These are phyloP conservation scores for Ceratobasidium theobromae DNA, from an alignment of 1,284 basidiomycete species.

Conservation along the genomic window DNA sequence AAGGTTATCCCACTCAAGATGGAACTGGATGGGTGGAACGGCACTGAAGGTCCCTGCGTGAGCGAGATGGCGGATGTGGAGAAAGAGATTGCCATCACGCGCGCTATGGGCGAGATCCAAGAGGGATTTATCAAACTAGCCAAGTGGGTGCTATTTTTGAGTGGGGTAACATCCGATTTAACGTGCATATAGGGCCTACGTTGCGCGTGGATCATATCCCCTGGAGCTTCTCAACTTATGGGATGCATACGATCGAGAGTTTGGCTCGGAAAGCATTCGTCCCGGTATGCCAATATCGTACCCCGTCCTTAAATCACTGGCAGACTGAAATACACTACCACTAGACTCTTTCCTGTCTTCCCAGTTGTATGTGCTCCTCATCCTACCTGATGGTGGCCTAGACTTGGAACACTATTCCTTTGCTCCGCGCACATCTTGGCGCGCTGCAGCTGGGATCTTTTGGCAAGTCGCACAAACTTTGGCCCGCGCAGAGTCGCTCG, in stretches of 20 bases:
- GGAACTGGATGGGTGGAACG: conserved; percentile 43
- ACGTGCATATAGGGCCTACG: conserved; percentile 56
- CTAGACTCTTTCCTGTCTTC: conserved; percentile 69
- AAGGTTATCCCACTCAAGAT: conserved; percentile 80
- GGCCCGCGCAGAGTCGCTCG: conserved; percentile 72
- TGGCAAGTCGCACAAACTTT: conserved; percentile 85
- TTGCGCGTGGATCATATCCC: conserved; percentile 86
- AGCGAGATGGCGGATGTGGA: conserved; percentile 75
- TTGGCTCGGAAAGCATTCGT: conserved; percentile 81
- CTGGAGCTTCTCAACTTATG: conserved; percentile 74
- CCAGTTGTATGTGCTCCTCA: conserved; percentile 86
- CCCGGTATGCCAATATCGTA: conserved; percentile 60
- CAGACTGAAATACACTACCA: too few relatives aligned
- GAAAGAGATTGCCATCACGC: conserved; percentile 86
- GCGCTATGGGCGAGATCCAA: conserved; percentile 70
- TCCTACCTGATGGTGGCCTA: conserved; percentile 83
- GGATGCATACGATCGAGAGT: conserved; percentile 74
- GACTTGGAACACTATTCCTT: conserved; percentile 87
- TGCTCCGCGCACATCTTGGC: conserved; percentile 62
- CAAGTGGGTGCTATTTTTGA: conserved; percentile 47
- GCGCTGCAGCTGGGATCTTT: conserved; percentile 83
- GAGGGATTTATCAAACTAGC: conserved; percentile 76
- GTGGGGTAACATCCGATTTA: not conserved
- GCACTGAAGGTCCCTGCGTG: conserved; percentile 57
- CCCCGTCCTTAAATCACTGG: not conserved